phyloP scores from a whole-genome alignment of 805 yeast species.

The Saccharomycopsis sp. region DNA sequence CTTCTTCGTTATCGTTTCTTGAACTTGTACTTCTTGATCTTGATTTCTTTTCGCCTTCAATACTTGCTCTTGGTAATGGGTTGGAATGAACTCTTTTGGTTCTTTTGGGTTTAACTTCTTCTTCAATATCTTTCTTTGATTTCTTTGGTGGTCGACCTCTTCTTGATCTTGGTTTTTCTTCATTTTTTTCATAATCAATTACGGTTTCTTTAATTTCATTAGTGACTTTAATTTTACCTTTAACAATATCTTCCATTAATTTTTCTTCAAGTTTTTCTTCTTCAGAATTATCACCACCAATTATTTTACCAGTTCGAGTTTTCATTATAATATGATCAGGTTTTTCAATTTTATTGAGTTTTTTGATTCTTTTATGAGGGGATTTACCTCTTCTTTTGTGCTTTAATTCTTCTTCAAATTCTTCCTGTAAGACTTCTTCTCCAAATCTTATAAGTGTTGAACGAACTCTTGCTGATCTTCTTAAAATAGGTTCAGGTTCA shows the following conservation, averaged over 20 bases:
- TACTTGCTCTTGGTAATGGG: no score
- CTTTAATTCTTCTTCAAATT: not conserved
- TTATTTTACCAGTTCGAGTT: slow-evolving; percentile 12
- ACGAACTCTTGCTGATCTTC: not conserved
- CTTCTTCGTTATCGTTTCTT: no score
- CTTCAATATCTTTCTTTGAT: no score
- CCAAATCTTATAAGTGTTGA: not conserved
- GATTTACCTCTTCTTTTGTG: not conserved
- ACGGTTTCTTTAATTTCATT: slow-evolving; percentile 6
- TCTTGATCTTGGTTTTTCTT: no score
- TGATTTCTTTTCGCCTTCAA: no score
- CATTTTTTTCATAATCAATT: slow-evolving; percentile 2
- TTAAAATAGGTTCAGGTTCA: not conserved
- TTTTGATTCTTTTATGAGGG: not conserved
- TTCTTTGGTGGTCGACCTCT: not conserved
- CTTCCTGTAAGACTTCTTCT: not conserved
- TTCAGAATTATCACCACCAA: slow-evolving; percentile 13
- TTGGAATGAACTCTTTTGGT: no score
- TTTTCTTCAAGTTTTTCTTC: slow-evolving; percentile 22
- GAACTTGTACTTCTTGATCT: no score
- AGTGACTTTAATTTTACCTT: slow-evolving; percentile 7
- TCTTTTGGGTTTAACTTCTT: no score
- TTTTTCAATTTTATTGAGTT: slow-evolving; percentile 17
- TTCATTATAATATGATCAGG: slow-evolving; percentile 12
- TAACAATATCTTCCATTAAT: slow-evolving; percentile 19